These are phyloP conservation scores for Xylaria hypoxylon DNA, from an alignment of 2,329 filamentous ascomycete genomes.

Conservation along the genomic window DNA sequence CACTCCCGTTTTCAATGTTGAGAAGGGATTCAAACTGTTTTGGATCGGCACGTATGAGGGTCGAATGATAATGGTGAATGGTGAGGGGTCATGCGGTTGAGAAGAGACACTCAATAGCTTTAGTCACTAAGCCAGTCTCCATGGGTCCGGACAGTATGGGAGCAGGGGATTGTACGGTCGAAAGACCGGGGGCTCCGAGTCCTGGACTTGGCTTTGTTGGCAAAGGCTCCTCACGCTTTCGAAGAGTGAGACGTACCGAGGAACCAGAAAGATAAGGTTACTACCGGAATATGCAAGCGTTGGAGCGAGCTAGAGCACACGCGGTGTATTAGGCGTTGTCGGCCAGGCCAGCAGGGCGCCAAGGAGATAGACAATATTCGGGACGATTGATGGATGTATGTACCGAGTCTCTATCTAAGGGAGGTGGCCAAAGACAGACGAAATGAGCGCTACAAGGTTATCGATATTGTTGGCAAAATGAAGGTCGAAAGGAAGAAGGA, in stretches of 20 bases:
- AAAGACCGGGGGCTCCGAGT: slow-evolving; percentile 29
- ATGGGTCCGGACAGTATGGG: slow-evolving; percentile 23
- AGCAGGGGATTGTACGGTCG: slow-evolving; percentile 20
- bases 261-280: slow-evolving; percentile 16
- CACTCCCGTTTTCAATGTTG: slow-evolving; percentile 31
- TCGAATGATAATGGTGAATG: slow-evolving; percentile 23
- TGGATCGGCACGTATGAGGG: slow-evolving; percentile 33
- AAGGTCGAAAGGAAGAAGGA: slow-evolving; percentile 1
- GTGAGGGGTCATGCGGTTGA: slow-evolving; percentile 35
- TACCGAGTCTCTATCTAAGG: background rate
- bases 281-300: slow-evolving; percentile 29
- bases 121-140: slow-evolving; percentile 26
- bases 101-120: slow-evolving; percentile 20
- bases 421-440: background rate
- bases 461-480: slow-evolving; percentile 10
- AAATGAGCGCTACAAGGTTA: slow-evolving; percentile 9
- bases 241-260: slow-evolving; percentile 9
- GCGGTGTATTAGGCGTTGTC: slow-evolving; percentile 27
- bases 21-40: slow-evolving; percentile 6
- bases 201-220: slow-evolving; percentile 10
- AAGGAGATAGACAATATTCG: slow-evolving; percentile 11
- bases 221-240: slow-evolving; percentile 8
- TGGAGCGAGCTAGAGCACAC: slow-evolving; percentile 27
- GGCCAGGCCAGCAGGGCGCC: slow-evolving; percentile 24
- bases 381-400: background rate